Evolutionary conservation across 208 protist species (phyloP).

Genomic region (Crithidia bombi): DNA sequence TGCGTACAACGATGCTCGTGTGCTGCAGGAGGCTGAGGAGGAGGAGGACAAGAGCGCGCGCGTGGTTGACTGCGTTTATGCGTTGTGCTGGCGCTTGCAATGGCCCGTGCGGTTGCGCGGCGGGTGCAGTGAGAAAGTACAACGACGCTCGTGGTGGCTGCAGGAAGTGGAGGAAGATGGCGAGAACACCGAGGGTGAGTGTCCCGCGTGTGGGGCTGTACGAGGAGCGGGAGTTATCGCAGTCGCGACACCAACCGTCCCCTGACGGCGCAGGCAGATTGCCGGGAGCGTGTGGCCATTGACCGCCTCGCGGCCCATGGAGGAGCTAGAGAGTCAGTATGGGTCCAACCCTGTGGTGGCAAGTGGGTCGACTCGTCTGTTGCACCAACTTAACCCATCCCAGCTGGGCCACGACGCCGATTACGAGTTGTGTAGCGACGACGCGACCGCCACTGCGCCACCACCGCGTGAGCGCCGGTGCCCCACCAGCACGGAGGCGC

Average conservation of each 20-base stretch:
- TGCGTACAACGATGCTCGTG: slow-evolving; percentile 30
- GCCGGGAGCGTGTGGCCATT: too few relatives aligned
- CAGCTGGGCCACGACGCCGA: neutral
- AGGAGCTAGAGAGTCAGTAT: neutral
- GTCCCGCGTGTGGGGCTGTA: too few relatives aligned
- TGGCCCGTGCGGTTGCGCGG: too few relatives aligned
- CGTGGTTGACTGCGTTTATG: neutral
- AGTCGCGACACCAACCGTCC: too few relatives aligned
- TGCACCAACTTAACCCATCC: neutral
- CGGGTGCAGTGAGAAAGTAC: too few relatives aligned
- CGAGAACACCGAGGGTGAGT: too few relatives aligned
- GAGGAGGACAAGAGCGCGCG: neutral
- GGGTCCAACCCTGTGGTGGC: neutral
- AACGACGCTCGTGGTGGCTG: too few relatives aligned
- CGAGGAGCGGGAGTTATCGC: too few relatives aligned
- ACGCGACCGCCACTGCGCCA: neutral
- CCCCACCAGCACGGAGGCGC: slow-evolving; percentile 14
- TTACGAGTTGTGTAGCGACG: neutral
- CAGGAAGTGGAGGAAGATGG: neutral
- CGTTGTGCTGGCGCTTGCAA: too few relatives aligned
- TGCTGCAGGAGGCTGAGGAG: slow-evolving; percentile 17
- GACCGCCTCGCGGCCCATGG: too few relatives aligned
- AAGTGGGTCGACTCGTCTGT: neutral
- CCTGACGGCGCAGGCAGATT: too few relatives aligned
- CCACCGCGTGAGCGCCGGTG: neutral